phyloP scores from a whole-genome alignment of 2,329 filamentous ascomycete genomes.

The Periconia sp. region DNA sequence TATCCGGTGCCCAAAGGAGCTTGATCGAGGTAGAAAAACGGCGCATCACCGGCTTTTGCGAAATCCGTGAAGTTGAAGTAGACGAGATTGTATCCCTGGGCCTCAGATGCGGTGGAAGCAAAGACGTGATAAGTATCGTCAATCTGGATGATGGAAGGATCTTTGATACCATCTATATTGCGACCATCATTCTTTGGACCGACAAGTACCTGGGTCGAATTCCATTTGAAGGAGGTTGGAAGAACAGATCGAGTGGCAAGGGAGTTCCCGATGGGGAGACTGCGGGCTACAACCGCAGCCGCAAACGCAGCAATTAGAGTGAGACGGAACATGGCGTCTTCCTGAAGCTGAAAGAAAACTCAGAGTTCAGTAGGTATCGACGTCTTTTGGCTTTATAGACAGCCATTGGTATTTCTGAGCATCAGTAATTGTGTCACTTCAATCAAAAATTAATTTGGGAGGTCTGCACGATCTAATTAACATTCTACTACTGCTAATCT shows the following conservation, averaged over 20 bases:
- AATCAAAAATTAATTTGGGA: not conserved
- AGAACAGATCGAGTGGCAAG: conserved; percentile 7
- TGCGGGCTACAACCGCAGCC: conserved; percentile 12
- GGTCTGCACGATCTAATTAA: not conserved
- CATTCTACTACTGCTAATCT: not conserved
- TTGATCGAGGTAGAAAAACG: conserved; percentile 45
- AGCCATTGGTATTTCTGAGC: too few relatives aligned
- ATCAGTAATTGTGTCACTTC: not conserved
- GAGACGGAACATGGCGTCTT: not conserved
- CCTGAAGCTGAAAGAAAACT: not conserved
- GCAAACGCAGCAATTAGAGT: conserved; percentile 9
- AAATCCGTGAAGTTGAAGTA: conserved; percentile 48
- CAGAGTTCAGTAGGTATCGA: too few relatives aligned
- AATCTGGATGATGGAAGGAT: conserved; percentile 36
- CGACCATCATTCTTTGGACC: conserved; percentile 31
- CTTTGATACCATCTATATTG: conserved; percentile 34
- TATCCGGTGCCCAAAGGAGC: conserved; percentile 43
- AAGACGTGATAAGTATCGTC: conserved; percentile 49
- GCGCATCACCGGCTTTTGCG: conserved; percentile 29
- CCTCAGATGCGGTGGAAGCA: conserved; percentile 39
- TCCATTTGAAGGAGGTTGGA: conserved; percentile 35
- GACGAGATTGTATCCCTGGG: conserved; percentile 42
- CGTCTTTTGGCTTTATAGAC: too few relatives aligned
- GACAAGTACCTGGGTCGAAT: conserved; percentile 28
- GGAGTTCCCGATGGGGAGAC: not conserved